Conservation (phyloP, 768 basidiomycete genomes). For the Rossbeevera mucosa region DNA sequence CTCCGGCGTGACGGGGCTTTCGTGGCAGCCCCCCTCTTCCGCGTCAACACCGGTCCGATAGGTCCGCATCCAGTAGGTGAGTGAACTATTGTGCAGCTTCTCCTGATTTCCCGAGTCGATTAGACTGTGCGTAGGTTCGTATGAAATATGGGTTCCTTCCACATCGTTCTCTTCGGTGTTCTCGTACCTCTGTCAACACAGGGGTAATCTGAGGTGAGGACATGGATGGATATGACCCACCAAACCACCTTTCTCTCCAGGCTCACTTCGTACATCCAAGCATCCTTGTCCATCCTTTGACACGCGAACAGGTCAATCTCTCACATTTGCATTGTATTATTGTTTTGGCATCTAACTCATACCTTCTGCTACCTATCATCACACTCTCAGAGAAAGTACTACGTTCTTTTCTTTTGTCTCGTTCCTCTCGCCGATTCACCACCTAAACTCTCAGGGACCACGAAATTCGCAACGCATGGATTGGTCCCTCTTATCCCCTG, state of each 20-base stretch:
- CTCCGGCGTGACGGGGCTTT: conserved; percentile 73
- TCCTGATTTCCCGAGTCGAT: neutral
- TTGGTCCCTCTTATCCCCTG: conserved; percentile 65
- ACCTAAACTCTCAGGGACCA: conserved; percentile 50
- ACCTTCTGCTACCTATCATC: neutral
- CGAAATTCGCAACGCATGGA: conserved; percentile 65
- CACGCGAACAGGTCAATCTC: conserved; percentile 57
- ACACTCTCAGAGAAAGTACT: conserved; percentile 54
- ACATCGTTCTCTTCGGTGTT: conserved; percentile 74
- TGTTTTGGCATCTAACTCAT: neutral
- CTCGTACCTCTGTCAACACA: conserved; percentile 67
- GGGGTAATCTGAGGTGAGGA: conserved; percentile 60
- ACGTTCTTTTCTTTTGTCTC: conserved; percentile 12
- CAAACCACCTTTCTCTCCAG: neutral
- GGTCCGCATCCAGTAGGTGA: conserved; percentile 75
- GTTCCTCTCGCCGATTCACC: neutral
- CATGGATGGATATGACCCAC: no score
- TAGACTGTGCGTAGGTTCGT: conserved; percentile 51
- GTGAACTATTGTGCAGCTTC: conserved; percentile 16
- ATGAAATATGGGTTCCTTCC: conserved; percentile 76
- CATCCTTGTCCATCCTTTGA: conserved; percentile 70
- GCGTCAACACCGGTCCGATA: conserved; percentile 63
- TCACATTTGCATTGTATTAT: neutral
- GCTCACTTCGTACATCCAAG: conserved; percentile 33
- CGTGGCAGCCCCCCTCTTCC: conserved; percentile 70